A percentile compares a stretch with the other conserved stretches of the same genome.
phyloP scores from a whole-genome alignment of 768 basidiomycete species.

The Trametes gibbosa region DNA sequence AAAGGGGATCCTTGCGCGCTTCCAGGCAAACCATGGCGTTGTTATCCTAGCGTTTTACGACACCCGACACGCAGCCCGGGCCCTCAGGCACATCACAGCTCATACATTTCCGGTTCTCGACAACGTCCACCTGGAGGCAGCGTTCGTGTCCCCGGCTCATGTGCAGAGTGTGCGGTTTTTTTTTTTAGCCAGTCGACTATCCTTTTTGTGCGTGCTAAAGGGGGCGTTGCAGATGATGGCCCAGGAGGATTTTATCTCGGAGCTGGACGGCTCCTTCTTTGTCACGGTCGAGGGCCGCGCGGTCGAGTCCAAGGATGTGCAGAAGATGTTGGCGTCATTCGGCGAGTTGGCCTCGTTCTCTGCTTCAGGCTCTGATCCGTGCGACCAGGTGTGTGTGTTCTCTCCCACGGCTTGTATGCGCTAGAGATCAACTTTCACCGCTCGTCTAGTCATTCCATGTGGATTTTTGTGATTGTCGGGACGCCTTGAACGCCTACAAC shows the following conservation, averaged over 20 bases:
- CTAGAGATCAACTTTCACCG: background rate
- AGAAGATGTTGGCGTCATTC: constrained; percentile 29
- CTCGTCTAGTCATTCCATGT: constrained; percentile 45
- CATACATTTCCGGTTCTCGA: constrained; percentile 24
- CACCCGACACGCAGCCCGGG: constrained; percentile 49
- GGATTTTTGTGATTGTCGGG: constrained; percentile 68
- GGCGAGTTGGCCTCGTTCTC: constrained; percentile 32
- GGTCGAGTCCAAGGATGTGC: constrained; percentile 24
- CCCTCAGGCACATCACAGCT: constrained; percentile 24
- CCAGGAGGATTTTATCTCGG: constrained; percentile 47
- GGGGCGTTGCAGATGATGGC: constrained; percentile 47
- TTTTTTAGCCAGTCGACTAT: background rate
- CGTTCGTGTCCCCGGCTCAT: constrained; percentile 6
- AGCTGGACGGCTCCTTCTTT: constrained; percentile 51
- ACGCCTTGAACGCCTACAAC: constrained; percentile 49
- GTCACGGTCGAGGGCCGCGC: constrained; percentile 40
- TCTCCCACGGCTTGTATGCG: background rate
- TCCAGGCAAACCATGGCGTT: constrained; percentile 48
- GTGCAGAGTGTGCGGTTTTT: constrained; percentile 14
- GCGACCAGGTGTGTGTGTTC: constrained; percentile 16
- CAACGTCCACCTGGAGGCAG: constrained; percentile 1
- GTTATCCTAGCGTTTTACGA: constrained; percentile 63
- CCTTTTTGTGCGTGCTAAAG: constrained; percentile 1
- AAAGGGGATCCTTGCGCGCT: constrained; percentile 56
- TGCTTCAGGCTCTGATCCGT: constrained; percentile 11